These are phyloP conservation scores for Kewa caespitosa DNA, from an alignment of 179 eudicot species.

Conservation along the genomic window DNA sequence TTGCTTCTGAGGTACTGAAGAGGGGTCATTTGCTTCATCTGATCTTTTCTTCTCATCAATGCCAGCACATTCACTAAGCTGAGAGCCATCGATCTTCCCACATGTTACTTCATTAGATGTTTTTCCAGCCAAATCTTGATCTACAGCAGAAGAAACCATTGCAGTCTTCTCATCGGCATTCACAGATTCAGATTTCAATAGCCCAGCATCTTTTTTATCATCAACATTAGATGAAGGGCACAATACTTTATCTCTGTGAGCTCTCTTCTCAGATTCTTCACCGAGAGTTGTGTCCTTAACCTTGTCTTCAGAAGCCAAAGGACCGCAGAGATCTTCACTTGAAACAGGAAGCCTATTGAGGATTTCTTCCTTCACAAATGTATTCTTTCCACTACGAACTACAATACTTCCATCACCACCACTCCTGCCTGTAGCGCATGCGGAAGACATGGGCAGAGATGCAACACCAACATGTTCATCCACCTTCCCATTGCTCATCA, in stretches of 20 bases:
- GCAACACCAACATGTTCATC: constrained; percentile 18
- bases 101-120: constrained; percentile 11
- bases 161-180: constrained; percentile 2
- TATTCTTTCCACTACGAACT: constrained; percentile 7
- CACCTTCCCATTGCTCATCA: constrained; percentile 22
- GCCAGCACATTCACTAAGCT: constrained; percentile 11
- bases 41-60: constrained; percentile 13
- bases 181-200: constrained; percentile 9
- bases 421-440: constrained; percentile 23
- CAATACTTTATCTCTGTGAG: background rate
- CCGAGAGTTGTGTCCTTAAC: constrained; percentile 15
- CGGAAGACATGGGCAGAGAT: constrained; percentile 23
- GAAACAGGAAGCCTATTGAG: constrained; percentile 22
- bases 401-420: constrained; percentile 23
- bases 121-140: constrained; percentile 13
- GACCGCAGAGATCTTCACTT: constrained; percentile 12
- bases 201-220: background rate
- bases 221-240: constrained; percentile 16
- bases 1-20: constrained; percentile 17
- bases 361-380: constrained; percentile 18
- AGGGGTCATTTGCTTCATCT: constrained; percentile 18
- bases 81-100: constrained; percentile 19
- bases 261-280: constrained; percentile 16
- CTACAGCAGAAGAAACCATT: constrained; percentile 16
- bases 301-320: constrained; percentile 23